A percentile compares a stretch with the other conserved stretches of the same genome.
These are phyloP conservation scores for Ceratobasidium sp. DNA, from an alignment of 1,284 basidiomycete species.

Conservation along the genomic window DNA sequence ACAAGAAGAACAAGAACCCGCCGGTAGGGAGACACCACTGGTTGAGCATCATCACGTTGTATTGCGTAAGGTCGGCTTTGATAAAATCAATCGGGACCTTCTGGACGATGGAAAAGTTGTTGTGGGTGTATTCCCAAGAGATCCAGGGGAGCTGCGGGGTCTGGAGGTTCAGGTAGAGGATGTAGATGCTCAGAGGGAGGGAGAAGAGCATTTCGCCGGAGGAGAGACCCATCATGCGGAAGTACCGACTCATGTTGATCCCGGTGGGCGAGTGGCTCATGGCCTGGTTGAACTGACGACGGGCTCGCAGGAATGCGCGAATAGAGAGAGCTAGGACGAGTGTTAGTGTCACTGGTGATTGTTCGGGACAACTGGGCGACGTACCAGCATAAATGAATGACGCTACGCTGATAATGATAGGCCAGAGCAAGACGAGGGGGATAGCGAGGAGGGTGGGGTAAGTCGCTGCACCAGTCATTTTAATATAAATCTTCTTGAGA, in stretches of 20 bases:
- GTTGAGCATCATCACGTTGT: conserved; percentile 20
- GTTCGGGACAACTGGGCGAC: not conserved
- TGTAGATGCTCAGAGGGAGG: conserved; percentile 20
- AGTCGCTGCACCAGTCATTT: not conserved
- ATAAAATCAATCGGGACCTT: conserved; percentile 46
- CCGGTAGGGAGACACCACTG: conserved; percentile 35
- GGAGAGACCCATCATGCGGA: conserved; percentile 32
- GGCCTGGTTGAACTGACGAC: conserved; percentile 27
- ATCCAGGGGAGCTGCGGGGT: conserved; percentile 22
- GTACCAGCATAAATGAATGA: conserved; percentile 42
- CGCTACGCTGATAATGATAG: conserved; percentile 19
- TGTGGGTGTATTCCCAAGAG: conserved; percentile 42
- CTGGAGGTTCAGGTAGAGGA: conserved; percentile 22
- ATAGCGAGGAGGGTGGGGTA: conserved; percentile 2
- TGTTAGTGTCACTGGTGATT: not conserved
- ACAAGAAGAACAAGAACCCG: conserved; percentile 43
- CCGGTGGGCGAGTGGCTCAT: not conserved
- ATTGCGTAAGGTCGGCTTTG: not conserved
- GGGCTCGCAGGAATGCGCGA: conserved; percentile 42
- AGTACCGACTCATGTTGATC: conserved; percentile 59
- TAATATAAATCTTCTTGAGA: not conserved
- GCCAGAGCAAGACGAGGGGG: conserved; percentile 4
- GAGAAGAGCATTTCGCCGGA: conserved; percentile 33
- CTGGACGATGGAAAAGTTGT: conserved; percentile 58
- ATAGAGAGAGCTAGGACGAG: conserved; percentile 32